These are phyloP conservation scores for Aciculosporium take DNA, from an alignment of 2,329 filamentous ascomycete genomes.

Conservation along the genomic window DNA sequence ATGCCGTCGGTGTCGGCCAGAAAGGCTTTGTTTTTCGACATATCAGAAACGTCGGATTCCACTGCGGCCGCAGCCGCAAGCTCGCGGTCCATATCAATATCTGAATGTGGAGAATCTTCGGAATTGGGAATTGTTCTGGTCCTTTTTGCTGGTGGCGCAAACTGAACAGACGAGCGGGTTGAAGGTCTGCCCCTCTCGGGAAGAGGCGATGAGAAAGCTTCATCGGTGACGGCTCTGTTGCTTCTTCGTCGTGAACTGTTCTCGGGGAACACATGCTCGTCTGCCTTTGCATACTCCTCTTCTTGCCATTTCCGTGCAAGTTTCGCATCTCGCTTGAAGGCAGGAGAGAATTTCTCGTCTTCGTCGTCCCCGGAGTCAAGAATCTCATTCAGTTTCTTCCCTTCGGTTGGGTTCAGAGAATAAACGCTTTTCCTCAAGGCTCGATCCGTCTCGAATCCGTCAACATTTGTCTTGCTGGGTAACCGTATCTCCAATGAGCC, in stretches of 20 bases:
- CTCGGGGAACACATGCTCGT: background rate
- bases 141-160: conserved; percentile 17
- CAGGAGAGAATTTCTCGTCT: conserved; percentile 15
- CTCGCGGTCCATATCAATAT: conserved; percentile 19
- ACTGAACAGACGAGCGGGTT: conserved; percentile 8
- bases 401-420: conserved; percentile 32
- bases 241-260: conserved; percentile 5
- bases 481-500: conserved; percentile 17
- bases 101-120: conserved; percentile 11
- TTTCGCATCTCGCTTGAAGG: conserved; percentile 15
- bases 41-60: conserved; percentile 7
- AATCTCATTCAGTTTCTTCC: conserved; percentile 24
- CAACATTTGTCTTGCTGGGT: conserved; percentile 10
- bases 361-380: conserved; percentile 26
- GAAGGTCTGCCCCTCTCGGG: conserved; percentile 15
- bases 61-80: conserved; percentile 14
- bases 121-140: conserved; percentile 17
- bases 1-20: conserved; percentile 9
- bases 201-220: conserved; percentile 3
- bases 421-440: conserved; percentile 28
- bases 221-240: background rate
- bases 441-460: conserved; percentile 15
- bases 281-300: conserved; percentile 16
- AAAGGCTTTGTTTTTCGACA: conserved; percentile 8
- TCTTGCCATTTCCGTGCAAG: conserved; percentile 22